Evolutionary conservation across 2,329 filamentous ascomycete species (phyloP).

Genomic region (Fusarium euwallaceae): DNA sequence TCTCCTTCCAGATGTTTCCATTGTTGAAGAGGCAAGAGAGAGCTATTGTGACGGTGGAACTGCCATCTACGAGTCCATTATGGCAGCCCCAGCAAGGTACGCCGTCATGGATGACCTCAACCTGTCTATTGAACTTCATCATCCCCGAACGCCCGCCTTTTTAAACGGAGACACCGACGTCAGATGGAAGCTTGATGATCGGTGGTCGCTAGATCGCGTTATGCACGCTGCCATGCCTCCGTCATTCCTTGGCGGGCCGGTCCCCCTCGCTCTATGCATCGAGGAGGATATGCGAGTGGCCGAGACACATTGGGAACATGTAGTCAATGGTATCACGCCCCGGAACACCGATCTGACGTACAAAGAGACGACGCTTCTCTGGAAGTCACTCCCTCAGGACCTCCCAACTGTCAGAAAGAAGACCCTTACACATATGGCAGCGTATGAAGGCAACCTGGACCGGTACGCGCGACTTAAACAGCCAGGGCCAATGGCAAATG

Average conservation of each 20-base stretch:
- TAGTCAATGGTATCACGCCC: neutral
- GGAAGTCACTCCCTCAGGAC: neutral
- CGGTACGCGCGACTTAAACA: conserved; percentile 1
- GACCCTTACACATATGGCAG: conserved; percentile 16
- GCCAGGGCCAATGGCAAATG: neutral
- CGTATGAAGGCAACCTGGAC: conserved; percentile 14
- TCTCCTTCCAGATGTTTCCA: conserved; percentile 20
- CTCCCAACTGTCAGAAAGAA: conserved; percentile 16
- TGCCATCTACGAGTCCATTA: conserved; percentile 17
- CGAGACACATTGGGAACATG: neutral
- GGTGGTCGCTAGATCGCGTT: neutral
- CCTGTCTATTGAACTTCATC: neutral
- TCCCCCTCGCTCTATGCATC: conserved; percentile 5
- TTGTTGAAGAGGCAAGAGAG: conserved; percentile 21
- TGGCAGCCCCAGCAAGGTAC: conserved; percentile 5
- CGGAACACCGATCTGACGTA: neutral
- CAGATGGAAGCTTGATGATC: conserved; percentile 1
- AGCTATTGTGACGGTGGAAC: conserved; percentile 4
- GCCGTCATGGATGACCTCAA: conserved; percentile 15
- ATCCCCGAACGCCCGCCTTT: conserved; percentile 8
- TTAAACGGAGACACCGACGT: conserved; percentile 19
- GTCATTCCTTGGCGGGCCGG: neutral
- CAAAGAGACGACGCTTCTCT: neutral
- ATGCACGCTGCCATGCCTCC: neutral
- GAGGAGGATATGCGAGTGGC: conserved; percentile 17